Percentiles rank a stretch among this genome's conserved stretches.
phyloP scores from a whole-genome alignment of 1,139 yeast species.

The Magnusiomyces tetraspermus region DNA sequence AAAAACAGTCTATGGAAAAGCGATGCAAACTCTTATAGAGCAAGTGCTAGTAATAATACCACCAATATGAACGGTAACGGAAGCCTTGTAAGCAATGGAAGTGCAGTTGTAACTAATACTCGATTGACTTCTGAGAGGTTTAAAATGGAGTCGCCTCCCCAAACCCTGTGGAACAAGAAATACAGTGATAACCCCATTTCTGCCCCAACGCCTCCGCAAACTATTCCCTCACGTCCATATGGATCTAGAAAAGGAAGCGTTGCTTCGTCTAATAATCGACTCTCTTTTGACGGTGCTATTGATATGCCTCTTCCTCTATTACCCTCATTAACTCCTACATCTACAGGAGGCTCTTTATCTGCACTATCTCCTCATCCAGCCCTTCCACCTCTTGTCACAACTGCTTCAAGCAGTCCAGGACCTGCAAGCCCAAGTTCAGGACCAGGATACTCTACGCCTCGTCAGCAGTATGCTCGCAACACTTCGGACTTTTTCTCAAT shows the following conservation, averaged over 20 bases:
- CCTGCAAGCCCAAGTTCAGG: background rate
- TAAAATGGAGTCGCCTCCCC: background rate
- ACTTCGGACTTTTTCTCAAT: constrained; percentile 1
- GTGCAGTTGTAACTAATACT: no score
- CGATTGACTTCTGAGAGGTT: no score
- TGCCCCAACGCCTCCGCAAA: constrained; percentile 16
- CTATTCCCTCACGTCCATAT: constrained; percentile 24
- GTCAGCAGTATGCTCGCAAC: background rate
- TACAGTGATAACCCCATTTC: background rate
- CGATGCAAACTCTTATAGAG: no score
- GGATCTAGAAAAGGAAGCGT: constrained; percentile 27
- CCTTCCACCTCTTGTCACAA: no score
- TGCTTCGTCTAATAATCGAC: constrained; percentile 28
- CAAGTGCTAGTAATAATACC: no score
- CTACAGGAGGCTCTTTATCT: no score
- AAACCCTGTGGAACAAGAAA: background rate
- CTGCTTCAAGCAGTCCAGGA: no score
- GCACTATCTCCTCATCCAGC: no score
- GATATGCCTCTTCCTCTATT: background rate
- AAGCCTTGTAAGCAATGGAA: no score
- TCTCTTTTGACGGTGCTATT: constrained; percentile 5
- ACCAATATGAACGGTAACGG: no score
- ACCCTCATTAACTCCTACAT: background rate
- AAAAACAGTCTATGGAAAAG: constrained; percentile 14
- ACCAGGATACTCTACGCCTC: background rate